These are phyloP conservation scores for Ceratocystis papillata DNA, from an alignment of 2,329 filamentous ascomycete species.

Conservation along the genomic window DNA sequence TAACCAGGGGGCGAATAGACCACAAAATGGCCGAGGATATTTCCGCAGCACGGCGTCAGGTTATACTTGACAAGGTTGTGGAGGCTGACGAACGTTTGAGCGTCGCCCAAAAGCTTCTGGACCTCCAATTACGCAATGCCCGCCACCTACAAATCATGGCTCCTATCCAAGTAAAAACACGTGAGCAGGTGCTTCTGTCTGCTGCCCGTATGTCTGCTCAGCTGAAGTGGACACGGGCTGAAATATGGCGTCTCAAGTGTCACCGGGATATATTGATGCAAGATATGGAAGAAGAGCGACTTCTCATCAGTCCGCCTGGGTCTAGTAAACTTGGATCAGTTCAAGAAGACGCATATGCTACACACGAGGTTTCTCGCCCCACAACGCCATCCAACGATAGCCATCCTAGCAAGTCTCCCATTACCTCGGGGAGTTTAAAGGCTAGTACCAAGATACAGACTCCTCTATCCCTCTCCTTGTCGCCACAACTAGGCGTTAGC, in stretches of 20 bases:
- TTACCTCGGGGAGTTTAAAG: background rate
- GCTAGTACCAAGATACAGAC: conserved; percentile 5
- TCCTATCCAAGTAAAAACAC: conserved; percentile 79
- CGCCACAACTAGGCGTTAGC: background rate
- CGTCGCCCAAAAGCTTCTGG: conserved; percentile 63
- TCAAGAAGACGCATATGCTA: conserved; percentile 13
- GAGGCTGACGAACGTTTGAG: conserved; percentile 73
- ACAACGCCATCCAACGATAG: conserved; percentile 14
- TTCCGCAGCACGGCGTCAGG: conserved; percentile 64
- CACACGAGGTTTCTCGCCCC: conserved; percentile 16
- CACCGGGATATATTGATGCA: conserved; percentile 78
- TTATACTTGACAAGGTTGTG: conserved; percentile 72
- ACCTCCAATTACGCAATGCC: conserved; percentile 74
- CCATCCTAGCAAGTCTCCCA: background rate
- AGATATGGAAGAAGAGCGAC: conserved; percentile 69
- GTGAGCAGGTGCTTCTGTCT: conserved; percentile 74
- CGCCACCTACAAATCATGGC: conserved; percentile 81
- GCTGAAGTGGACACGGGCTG: conserved; percentile 85
- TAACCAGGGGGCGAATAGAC: conserved; percentile 63
- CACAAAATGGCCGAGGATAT: conserved; percentile 79
- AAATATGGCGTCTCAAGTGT: conserved; percentile 85
- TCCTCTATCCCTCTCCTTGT: conserved; percentile 13
- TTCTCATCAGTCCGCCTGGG: conserved; percentile 11
- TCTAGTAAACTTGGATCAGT: conserved; percentile 14
- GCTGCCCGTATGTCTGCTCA: conserved; percentile 77